Base-by-base conservation (phyloP, 2,329 filamentous ascomycete species). In the Monascus ruber region DNA sequence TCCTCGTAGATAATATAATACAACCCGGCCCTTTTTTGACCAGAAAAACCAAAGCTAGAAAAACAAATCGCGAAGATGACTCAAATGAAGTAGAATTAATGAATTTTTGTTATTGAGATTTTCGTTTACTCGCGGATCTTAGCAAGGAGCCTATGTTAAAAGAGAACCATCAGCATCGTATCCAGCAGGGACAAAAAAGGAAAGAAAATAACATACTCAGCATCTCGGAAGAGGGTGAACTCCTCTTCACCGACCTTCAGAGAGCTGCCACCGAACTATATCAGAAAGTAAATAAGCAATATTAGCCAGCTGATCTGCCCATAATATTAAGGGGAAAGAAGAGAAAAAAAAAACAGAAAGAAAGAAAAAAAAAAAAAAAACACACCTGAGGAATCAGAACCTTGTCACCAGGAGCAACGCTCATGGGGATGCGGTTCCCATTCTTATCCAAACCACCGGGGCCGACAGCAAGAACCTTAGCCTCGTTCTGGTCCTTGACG, bases 201-300 rank as follows among this genome's bases (percentile, higher is more conserved):
- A 8, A 7, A 29, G 10, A 26, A 34, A 38, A 29, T 27, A 10
- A 83, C 88, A 70, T 81, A 96, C 89, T 98, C 91, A 73, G 87
- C 84, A 70, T 98, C 91, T 59, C 91, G 79, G 83, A 94, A 98
- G 49, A 98, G 79, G 48, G 83, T 80, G 74, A 79, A 96, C 72
- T 98, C 91, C 53, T 96, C 87, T 56, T 98, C 89, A 53, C 89
- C 91, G 54, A 96, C 85, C 79, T 96, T 96, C 66, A 98, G 81
- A 49, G 89, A 83, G 60, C 83, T 91, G 49, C 91, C 91, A 58
- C 91, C 91, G 60, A 82, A 98, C 85, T 94, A 56, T 46, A 34
- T 11, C 6, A 7, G 11, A 6, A 34, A 34, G 32, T 46, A 24
- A 35, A 35, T 24, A 34, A 31, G n/a, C 7, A 7, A 11, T 3